Base-by-base conservation (phyloP, 306 rosid species). In the Acmispon strigosus region DNA sequence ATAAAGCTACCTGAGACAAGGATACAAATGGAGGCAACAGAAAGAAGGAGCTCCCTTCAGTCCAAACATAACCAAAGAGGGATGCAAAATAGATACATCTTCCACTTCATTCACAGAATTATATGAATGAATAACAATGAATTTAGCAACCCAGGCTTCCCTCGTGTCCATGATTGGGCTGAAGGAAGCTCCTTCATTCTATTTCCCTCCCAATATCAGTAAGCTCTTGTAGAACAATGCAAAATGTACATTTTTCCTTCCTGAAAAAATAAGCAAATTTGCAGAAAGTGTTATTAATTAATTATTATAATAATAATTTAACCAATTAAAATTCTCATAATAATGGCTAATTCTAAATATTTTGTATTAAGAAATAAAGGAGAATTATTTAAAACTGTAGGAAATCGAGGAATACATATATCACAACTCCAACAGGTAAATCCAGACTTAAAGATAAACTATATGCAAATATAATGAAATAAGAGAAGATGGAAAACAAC, bases 101-200 rank as follows among this genome's bases (percentile, higher is more conserved):
- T 50, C 34, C 3, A 4, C 36, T 72, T 72, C 47, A 65, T 78
- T 56, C 78, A 57, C 65, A 78, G 65, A 78, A 65, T 34, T 39
- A 39, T 10, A 42, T 42, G 68, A 62, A 77, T 55, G 78, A 71
- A 3, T 56, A 37, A 57, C 17, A 32, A 17, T 66, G 55, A 73
- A 62, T 51, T 66, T 65, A 60, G 62, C 82, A 81, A 72, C 75
- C 61, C 50, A 56, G 0, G 58, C 10, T 18, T 50, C 15, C 57
- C 37, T 41, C 13, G 5, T 44, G 2, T 39, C 43, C 43, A 54
- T 77, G 82, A 72, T 73, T 82, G 86, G 86, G 77, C 86, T 74
- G 86, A 59, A 81, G 72, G 67, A 80, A 74, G 86, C 86, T 82
- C 83, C 86, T 82, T 73, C 85, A 53, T 68, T 74, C 82, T 73